Conservation (phyloP, 2,329 filamentous ascomycete species). For the Phaeophleospora eucalypticola region DNA sequence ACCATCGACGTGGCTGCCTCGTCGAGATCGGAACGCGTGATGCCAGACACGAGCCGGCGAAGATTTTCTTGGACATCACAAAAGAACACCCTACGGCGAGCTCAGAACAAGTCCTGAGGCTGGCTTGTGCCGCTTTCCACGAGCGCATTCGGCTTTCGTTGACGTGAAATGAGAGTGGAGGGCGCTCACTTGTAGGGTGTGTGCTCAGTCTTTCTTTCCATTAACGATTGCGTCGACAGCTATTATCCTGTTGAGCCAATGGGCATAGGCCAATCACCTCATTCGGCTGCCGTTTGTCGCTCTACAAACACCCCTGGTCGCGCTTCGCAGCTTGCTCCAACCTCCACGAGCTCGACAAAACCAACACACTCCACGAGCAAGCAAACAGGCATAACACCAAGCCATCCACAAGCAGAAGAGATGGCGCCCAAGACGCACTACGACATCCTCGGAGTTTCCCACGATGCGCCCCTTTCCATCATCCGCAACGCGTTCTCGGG, state of each 20-base stretch:
- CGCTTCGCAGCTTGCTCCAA: too few species aligned
- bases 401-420: neutral
- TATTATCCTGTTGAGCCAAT: neutral
- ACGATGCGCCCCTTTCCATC: neutral
- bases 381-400: neutral
- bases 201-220: too few species aligned
- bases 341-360: neutral
- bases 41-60: conserved; percentile 22
- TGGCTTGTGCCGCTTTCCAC: conserved; percentile 24
- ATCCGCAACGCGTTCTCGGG: neutral
- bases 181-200: neutral
- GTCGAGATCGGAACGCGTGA: conserved; percentile 28
- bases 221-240: too few species aligned
- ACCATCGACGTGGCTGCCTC: conserved; percentile 25
- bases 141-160: conserved; percentile 27
- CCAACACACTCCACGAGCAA: neutral
- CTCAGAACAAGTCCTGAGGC: conserved; percentile 15
- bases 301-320: too few species aligned
- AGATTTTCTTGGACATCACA: conserved; percentile 15
- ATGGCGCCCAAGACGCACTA: neutral
- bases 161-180: conserved; percentile 8
- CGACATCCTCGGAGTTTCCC: neutral
- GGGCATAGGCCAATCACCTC: too few species aligned
- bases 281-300: too few species aligned
- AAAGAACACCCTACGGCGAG: conserved; percentile 4